Evolutionary conservation across 192 early-diverging fungal species (phyloP), one percentile per base, ranked within the genome.

Genomic region (Lobosporangium transversale): DNA sequence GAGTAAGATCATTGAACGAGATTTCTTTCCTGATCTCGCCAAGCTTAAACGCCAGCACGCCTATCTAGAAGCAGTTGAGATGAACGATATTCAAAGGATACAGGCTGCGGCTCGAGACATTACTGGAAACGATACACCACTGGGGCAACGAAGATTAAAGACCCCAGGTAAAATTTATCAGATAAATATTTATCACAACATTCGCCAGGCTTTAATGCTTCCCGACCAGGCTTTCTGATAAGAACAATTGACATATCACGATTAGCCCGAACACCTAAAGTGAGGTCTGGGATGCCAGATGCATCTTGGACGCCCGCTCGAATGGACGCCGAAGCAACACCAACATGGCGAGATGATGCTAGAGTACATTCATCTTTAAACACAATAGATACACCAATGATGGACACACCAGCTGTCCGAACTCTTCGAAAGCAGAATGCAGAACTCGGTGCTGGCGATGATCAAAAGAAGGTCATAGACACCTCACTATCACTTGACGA

Each of bases 1-100:
- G 33, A 87, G 86, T 50, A 81, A 86, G 32, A 94, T 95, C 56
- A 94, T 95, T 61, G 85, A 94, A 59, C 70, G 93, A 11, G 94
- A 95, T 66, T 95, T 92, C 60, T 95, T 92, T 52, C 94, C 94
- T 5, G 75, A 89, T 49, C 79, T 94, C 20, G 81, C 87, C 36
- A 86, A 84, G 36, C 68, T 88, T n/a, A 81, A 83, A 60, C 53
- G 79, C 47, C 71, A 91, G 60, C 71, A 83, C 60, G 76, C 65
- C 32, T 82, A 82, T 37, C 43, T 82, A n/a, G 76, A 82, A 29
- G 76, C 81, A 17, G 58, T 79, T 23, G 52, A 57, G 37, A 48
- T 67, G 42, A 82, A 79, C 48, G 68, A 82, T 54, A 37, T 56
- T 4, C 66, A 70, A 21, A 50, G 70, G 18, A 73, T 82, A 32